Percentiles rank a stretch among this genome's conserved stretches.
Conservation (phyloP, 2,329 filamentous ascomycete genomes). For the Fusarium humuli region DNA sequence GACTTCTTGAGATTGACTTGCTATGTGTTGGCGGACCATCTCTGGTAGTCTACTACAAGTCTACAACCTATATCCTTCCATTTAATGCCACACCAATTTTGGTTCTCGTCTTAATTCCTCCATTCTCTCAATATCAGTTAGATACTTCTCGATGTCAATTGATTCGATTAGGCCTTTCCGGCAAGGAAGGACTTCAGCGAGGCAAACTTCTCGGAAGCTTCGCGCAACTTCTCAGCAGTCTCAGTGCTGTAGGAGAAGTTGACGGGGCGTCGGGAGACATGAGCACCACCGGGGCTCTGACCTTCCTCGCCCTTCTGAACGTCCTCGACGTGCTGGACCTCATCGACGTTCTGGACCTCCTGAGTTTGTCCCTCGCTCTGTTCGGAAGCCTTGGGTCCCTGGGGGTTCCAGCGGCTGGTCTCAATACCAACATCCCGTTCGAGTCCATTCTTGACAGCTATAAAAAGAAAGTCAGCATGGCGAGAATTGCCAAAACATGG, state of each 20-base stretch:
- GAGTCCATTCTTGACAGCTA: conserved; percentile 7
- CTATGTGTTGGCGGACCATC: background rate
- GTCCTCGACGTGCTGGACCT: no score
- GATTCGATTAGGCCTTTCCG: background rate
- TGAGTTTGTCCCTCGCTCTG: background rate
- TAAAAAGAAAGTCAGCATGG: background rate
- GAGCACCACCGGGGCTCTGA: background rate
- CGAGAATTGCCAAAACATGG: fast-evolving
- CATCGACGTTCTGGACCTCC: background rate
- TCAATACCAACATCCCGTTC: conserved; percentile 10
- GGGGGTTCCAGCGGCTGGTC: conserved; percentile 27
- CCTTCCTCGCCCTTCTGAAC: background rate
- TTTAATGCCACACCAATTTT: background rate
- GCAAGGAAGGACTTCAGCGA: conserved; percentile 23
- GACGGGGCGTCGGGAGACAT: background rate
- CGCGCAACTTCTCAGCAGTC: conserved; percentile 7
- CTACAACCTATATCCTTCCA: background rate
- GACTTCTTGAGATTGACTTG: background rate
- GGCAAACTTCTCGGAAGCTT: background rate
- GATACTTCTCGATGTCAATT: background rate
- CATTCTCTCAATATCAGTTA: background rate
- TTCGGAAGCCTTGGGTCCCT: background rate
- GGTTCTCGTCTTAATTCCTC: background rate
- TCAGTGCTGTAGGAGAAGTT: conserved; percentile 11
- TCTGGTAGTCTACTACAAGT: background rate